Evolutionary conservation across 768 basidiomycete genomes (phyloP).

Genomic region (Russula brevipes): DNA sequence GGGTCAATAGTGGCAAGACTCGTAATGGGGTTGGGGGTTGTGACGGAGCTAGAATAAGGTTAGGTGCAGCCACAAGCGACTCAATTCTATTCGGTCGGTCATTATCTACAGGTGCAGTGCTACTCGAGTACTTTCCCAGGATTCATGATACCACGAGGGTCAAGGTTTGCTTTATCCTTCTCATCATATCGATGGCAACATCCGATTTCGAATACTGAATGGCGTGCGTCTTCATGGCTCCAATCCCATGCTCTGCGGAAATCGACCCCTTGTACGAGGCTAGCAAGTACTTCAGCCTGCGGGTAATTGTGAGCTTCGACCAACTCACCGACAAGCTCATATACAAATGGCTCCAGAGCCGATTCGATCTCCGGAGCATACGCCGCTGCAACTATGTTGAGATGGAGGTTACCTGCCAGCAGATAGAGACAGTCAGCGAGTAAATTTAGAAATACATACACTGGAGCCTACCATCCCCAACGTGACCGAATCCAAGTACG

Average conservation of each 20-base stretch:
- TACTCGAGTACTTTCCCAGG: slow-evolving; percentile 70
- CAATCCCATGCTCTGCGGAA: slow-evolving; percentile 96
- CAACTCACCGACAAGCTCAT: slow-evolving; percentile 76
- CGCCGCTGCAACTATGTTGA: slow-evolving; percentile 81
- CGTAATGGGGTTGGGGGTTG: slow-evolving; percentile 28
- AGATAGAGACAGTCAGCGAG: slow-evolving; percentile 7
- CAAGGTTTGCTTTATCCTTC: slow-evolving; percentile 79
- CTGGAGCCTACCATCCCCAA: slow-evolving; percentile 73
- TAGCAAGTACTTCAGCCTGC: slow-evolving; percentile 31
- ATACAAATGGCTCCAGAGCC: slow-evolving; percentile 91
- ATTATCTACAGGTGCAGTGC: not conserved
- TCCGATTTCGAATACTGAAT: slow-evolving; percentile 81
- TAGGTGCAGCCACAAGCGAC: slow-evolving; percentile 24
- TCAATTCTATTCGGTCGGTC: too few species aligned
- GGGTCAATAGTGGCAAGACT: slow-evolving; percentile 18
- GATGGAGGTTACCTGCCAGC: slow-evolving; percentile 76
- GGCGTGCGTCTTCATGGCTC: slow-evolving; percentile 90
- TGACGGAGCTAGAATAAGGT: slow-evolving; percentile 28
- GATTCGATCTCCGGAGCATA: slow-evolving; percentile 81
- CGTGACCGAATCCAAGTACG: slow-evolving; percentile 92
- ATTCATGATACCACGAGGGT: slow-evolving; percentile 89
- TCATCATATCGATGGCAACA: slow-evolving; percentile 84
- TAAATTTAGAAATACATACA: slow-evolving; percentile 35
- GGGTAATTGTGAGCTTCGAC: not conserved
- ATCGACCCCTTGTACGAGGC: slow-evolving; percentile 82